Evolutionary conservation across 2,329 filamentous ascomycete genomes (phyloP).

Genomic region (Aspergillus quadricinctus): DNA sequence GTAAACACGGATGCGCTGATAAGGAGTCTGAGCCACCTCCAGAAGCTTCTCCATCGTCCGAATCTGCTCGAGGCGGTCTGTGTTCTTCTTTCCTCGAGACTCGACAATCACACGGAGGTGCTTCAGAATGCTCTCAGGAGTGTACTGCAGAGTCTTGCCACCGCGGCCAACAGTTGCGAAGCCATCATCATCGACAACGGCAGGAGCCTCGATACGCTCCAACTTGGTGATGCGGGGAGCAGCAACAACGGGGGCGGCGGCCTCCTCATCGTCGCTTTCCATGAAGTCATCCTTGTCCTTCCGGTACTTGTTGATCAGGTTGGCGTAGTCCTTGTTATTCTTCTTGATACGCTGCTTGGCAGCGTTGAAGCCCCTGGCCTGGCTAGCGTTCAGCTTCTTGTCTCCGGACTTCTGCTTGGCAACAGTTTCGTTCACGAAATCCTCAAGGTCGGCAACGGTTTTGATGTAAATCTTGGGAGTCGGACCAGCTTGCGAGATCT

Average conservation of each 20-base stretch:
- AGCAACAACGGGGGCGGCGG: slow-evolving; percentile 42
- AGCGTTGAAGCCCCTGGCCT: slow-evolving; percentile 88
- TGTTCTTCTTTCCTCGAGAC: slow-evolving; percentile 98
- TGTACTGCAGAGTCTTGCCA: slow-evolving; percentile 85
- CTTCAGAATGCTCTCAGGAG: slow-evolving; percentile 96
- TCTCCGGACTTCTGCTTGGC: slow-evolving; percentile 92
- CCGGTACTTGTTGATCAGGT: slow-evolving; percentile 81
- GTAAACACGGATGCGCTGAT: slow-evolving; percentile 90
- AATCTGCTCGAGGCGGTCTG: slow-evolving; percentile 91
- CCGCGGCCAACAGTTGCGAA: slow-evolving; percentile 86
- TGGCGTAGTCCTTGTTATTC: slow-evolving; percentile 91
- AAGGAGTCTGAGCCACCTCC: slow-evolving; percentile 84
- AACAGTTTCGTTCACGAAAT: slow-evolving; percentile 87
- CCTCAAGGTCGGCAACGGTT: slow-evolving; percentile 87
- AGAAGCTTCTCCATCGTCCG: slow-evolving; percentile 93
- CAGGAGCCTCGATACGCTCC: slow-evolving; percentile 41
- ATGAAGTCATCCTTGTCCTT: slow-evolving; percentile 83
- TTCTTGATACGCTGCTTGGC: slow-evolving; percentile 99
- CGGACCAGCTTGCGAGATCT: slow-evolving; percentile 71
- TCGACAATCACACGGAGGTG: slow-evolving; percentile 90
- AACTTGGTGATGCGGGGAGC: slow-evolving; percentile 49
- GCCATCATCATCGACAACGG: slow-evolving; percentile 68
- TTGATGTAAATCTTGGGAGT: slow-evolving; percentile 90
- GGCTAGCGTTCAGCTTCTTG: slow-evolving; percentile 99
- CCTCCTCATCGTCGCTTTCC: slow-evolving; percentile 76